Percentiles rank a stretch among this genome's conserved stretches.
Evolutionary conservation across 1,284 basidiomycete genomes (phyloP).

Genomic region (Cryptococcus wingfieldii): DNA sequence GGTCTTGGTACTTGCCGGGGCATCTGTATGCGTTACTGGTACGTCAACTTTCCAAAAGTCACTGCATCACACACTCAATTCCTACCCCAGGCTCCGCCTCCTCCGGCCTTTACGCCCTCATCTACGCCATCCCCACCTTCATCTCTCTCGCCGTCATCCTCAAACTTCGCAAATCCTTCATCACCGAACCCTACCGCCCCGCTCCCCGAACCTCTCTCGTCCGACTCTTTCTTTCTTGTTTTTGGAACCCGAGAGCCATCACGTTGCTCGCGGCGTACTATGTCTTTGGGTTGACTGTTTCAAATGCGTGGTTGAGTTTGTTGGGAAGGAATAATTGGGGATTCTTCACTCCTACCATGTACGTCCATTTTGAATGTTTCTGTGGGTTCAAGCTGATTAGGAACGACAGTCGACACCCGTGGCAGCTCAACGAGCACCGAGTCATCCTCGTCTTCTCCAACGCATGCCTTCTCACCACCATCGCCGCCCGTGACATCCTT

Average conservation of each 20-base stretch:
- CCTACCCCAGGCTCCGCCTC: slow-evolving; percentile 4
- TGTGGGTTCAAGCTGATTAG: neutral
- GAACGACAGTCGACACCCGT: slow-evolving; percentile 32
- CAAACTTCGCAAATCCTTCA: slow-evolving; percentile 21
- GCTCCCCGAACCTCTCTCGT: slow-evolving; percentile 6
- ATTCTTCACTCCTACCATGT: slow-evolving; percentile 15
- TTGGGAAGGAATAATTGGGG: slow-evolving; percentile 6
- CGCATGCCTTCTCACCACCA: slow-evolving; percentile 17
- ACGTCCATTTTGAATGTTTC: neutral
- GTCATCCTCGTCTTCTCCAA: slow-evolving; percentile 39
- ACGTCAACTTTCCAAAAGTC: slow-evolving; percentile 9
- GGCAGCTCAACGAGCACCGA: slow-evolving; percentile 44
- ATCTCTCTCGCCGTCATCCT: slow-evolving; percentile 21
- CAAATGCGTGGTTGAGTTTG: slow-evolving; percentile 13
- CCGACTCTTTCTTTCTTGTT: slow-evolving; percentile 16
- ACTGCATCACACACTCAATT: neutral
- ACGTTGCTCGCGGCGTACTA: slow-evolving; percentile 22
- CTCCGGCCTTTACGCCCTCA: slow-evolving; percentile 53
- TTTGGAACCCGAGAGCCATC: slow-evolving; percentile 16
- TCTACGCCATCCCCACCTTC: slow-evolving; percentile 56
- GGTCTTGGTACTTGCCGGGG: slow-evolving; percentile 2
- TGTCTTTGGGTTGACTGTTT: slow-evolving; percentile 17
- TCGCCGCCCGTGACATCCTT: slow-evolving; percentile 30
- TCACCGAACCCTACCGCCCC: slow-evolving; percentile 18
- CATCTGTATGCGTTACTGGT: slow-evolving; percentile 2